Evolutionary conservation across 768 basidiomycete genomes (phyloP).

Genomic region (Mycena indigotica): DNA sequence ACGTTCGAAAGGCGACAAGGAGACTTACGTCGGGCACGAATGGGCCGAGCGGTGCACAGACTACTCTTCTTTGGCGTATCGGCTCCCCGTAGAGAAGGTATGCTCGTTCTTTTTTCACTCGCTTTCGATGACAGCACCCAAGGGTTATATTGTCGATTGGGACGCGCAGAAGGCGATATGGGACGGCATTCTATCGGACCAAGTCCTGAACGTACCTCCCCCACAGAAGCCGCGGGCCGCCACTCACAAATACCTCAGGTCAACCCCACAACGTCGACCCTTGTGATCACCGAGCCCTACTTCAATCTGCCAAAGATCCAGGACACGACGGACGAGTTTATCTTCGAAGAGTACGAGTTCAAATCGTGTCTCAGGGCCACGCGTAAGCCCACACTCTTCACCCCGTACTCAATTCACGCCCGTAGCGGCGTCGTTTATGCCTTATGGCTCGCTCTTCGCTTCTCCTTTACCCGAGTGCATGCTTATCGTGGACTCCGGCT

Average conservation of each 20-base stretch:
- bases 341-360: constrained; percentile 97
- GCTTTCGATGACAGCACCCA: constrained; percentile 25
- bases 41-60: constrained; percentile 68
- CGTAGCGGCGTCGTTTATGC: constrained; percentile 78
- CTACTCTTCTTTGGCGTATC: constrained; percentile 78
- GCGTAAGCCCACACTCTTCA: constrained; percentile 53
- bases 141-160: constrained; percentile 96
- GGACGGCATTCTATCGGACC: constrained; percentile 84
- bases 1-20: constrained; percentile 81
- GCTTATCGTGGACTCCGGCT: constrained; percentile 86
- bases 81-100: constrained; percentile 89
- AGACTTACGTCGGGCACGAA: constrained; percentile 86
- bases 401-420: constrained; percentile 9
- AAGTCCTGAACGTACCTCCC: constrained; percentile 61
- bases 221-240: background rate
- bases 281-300: constrained; percentile 91
- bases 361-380: constrained; percentile 77
- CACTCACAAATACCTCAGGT: constrained; percentile 45
- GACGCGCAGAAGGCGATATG: constrained; percentile 93
- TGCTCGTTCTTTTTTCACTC: constrained; percentile 17
- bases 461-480: constrained; percentile 71
- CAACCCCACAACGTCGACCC: constrained; percentile 68
- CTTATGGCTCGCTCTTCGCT: constrained; percentile 71
- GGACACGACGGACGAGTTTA: constrained; percentile 91
- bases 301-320: constrained; percentile 93